A percentile compares a stretch with the other conserved stretches of the same genome.
Conservation (phyloP, 148 eudicot genomes). For the Chenopodium berlandieri region DNA sequence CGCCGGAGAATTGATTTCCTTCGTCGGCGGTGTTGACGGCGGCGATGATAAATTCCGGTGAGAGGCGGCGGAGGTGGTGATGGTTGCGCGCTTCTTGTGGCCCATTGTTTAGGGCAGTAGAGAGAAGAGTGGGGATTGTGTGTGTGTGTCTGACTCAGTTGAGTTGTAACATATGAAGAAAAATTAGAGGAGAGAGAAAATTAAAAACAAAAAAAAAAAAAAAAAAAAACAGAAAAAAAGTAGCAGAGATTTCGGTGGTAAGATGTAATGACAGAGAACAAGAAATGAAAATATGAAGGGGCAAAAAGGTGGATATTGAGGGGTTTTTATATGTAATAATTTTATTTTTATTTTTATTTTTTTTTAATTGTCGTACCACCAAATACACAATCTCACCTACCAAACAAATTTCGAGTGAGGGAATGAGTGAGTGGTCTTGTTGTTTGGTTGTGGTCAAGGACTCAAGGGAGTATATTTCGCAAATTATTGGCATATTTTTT, state of each 20-base stretch:
- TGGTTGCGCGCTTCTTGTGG: slow-evolving; percentile 31
- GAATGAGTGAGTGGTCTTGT: background rate
- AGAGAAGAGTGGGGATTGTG: background rate
- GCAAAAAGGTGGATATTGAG: background rate
- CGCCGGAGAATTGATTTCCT: background rate
- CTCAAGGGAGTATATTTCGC: background rate
- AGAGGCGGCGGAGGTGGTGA: slow-evolving; percentile 30
- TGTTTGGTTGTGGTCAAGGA: background rate
- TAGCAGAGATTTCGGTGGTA: slow-evolving; percentile 1
- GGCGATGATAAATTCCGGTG: background rate
- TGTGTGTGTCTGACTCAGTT: background rate
- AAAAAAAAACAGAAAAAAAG: background rate
- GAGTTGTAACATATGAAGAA: background rate
- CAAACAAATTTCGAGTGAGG: background rate
- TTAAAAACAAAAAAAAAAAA: background rate
- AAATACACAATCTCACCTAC: slow-evolving; percentile 13
- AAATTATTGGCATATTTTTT: background rate
- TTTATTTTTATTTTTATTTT: no score
- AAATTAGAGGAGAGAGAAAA: background rate
- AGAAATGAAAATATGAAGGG: background rate
- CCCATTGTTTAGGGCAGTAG: slow-evolving; percentile 17
- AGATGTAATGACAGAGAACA: background rate
- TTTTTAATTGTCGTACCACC: background rate
- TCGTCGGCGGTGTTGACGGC: background rate
- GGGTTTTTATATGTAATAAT: background rate